Percentiles rank a stretch among this genome's conserved stretches.
Evolutionary conservation across 179 eudicot species (phyloP).

Genomic region (Corrigiola litoralis): DNA sequence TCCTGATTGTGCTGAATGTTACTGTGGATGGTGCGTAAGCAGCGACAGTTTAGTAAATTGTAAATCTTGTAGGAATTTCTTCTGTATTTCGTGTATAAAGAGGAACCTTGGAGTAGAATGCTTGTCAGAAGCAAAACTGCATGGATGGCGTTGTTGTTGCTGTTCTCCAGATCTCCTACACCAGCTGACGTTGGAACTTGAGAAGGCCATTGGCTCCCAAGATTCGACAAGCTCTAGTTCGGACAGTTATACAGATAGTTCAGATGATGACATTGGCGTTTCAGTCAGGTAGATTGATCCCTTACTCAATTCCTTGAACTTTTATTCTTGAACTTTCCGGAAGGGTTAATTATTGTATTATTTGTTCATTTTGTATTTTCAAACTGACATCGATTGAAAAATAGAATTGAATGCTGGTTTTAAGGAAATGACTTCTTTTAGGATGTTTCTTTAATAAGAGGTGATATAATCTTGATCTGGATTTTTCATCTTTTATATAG

Average conservation of each 20-base stretch:
- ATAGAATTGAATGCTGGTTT: no score
- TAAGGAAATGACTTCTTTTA: no score
- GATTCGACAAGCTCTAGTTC: constrained; percentile 51
- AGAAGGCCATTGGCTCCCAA: constrained; percentile 43
- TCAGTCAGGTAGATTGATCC: constrained; percentile 47
- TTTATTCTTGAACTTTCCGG: neutral
- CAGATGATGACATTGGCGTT: constrained; percentile 46
- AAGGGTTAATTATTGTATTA: neutral
- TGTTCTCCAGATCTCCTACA: constrained; percentile 64
- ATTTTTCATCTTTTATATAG: no score
- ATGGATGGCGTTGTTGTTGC: constrained; percentile 72
- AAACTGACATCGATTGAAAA: neutral
- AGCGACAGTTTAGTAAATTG: constrained; percentile 49
- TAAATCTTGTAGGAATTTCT: constrained; percentile 49
- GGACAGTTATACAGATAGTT: constrained; percentile 65
- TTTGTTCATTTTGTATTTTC: neutral
- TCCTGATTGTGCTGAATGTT: constrained; percentile 41
- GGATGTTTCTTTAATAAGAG: no score
- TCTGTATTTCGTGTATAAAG: constrained; percentile 56
- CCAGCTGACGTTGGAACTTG: constrained; percentile 44
- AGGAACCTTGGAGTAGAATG: constrained; percentile 64
- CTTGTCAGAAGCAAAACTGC: constrained; percentile 30
- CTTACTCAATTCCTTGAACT: neutral
- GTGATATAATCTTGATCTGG: no score
- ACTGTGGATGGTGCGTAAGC: constrained; percentile 79